Conservation (phyloP, 2,329 filamentous ascomycete species). For the Trichoderma simmonsii region DNA sequence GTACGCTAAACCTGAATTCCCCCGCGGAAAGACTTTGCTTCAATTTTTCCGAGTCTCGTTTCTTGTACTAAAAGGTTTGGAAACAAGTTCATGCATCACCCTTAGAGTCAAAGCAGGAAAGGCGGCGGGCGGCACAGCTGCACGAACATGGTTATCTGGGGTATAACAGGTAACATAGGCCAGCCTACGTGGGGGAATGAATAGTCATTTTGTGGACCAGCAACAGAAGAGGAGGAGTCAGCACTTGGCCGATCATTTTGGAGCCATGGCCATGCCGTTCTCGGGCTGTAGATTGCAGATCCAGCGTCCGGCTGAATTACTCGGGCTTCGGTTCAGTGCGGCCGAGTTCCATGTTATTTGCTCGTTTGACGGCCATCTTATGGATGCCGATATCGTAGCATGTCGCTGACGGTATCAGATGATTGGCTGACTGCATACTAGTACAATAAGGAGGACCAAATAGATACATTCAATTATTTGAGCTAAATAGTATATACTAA, state of each 20-base stretch:
- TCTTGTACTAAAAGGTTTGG: background rate
- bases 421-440: background rate
- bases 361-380: background rate
- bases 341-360: background rate
- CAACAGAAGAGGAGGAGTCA: background rate
- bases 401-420: background rate
- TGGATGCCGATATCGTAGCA: background rate
- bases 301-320: background rate
- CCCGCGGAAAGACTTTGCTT: background rate
- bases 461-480: background rate
- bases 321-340: background rate
- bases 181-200: slow-evolving; percentile 13
- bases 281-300: background rate
- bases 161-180: background rate
- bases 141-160: background rate
- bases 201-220: background rate
- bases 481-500: background rate
- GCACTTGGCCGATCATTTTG: background rate
- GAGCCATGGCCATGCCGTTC: background rate
- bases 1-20: background rate
- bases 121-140: background rate
- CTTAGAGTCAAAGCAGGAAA: background rate
- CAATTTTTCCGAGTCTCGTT: background rate
- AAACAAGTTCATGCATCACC: background rate
- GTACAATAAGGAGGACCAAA: background rate